Conservation (phyloP, 805 yeast species). For the Hemisphaericaspora nanyangensis region DNA sequence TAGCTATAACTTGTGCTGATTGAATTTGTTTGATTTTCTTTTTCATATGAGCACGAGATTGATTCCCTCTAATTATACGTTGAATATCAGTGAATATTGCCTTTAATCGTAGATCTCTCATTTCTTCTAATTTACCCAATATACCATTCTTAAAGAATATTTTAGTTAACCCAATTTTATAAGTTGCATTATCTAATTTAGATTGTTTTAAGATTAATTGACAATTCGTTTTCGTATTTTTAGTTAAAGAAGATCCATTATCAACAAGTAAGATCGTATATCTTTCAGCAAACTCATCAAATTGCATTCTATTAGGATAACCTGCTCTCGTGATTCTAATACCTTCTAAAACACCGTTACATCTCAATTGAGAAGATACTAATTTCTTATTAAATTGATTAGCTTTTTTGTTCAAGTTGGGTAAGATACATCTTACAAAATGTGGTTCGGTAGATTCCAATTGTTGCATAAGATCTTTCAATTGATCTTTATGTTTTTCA, state of each 20-base stretch:
- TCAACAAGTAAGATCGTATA: conserved; percentile 60
- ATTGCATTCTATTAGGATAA: conserved; percentile 86
- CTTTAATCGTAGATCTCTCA: conserved; percentile 63
- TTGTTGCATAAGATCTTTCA: conserved; percentile 65
- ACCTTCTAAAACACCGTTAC: conserved; percentile 98
- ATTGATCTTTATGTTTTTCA: conserved; percentile 83
- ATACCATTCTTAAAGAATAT: conserved; percentile 76
- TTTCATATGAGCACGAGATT: conserved; percentile 47
- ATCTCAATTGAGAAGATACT: conserved; percentile 84
- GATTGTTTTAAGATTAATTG: conserved; percentile 63
- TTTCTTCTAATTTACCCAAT: conserved; percentile 70
- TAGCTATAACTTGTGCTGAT: conserved; percentile 66
- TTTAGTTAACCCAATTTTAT: conserved; percentile 68
- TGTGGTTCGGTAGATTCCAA: conserved; percentile 85
- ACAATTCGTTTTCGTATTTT: conserved; percentile 61
- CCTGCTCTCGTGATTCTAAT: conserved; percentile 96
- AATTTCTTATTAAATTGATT: conserved; percentile 67
- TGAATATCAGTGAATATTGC: conserved; percentile 58
- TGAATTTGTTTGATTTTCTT: conserved; percentile 54
- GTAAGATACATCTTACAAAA: conserved; percentile 93
- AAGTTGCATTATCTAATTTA: conserved; percentile 54
- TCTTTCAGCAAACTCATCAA: conserved; percentile 72
- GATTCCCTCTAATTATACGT: conserved; percentile 60
- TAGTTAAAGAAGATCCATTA: conserved; percentile 40
- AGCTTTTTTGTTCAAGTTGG: conserved; percentile 74